Percentiles rank a stretch among this genome's conserved stretches.
phyloP scores from a whole-genome alignment of 2,329 filamentous ascomycete genomes.

The Fusarium sulawesiense region DNA sequence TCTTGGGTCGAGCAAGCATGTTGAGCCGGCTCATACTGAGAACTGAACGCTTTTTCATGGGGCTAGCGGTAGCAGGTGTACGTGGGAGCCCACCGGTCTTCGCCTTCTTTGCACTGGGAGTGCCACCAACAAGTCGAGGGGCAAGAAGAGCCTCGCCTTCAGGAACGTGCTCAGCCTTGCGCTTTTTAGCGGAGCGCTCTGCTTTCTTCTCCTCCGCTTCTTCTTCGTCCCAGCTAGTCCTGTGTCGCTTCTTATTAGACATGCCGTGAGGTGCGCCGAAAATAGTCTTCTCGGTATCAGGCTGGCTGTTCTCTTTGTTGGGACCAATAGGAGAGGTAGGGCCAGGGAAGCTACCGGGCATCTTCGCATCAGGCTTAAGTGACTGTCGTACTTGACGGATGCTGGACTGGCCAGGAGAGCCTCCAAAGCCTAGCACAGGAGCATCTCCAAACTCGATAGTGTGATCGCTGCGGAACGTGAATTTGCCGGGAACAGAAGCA shows the following conservation, averaged over 20 bases:
- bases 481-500: constrained; percentile 65
- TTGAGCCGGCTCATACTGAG: constrained; percentile 70
- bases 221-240: constrained; percentile 68
- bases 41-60: constrained; percentile 63
- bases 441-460: constrained; percentile 68
- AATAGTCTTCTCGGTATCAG: constrained; percentile 51
- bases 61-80: constrained; percentile 52
- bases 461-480: constrained; percentile 74
- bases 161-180: constrained; percentile 60
- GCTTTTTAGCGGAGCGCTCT: constrained; percentile 69
- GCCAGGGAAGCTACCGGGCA: constrained; percentile 68
- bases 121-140: constrained; percentile 57
- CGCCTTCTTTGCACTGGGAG: constrained; percentile 54
- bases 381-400: constrained; percentile 70
- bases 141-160: constrained; percentile 66
- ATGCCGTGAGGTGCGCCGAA: constrained; percentile 70
- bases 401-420: constrained; percentile 68
- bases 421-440: constrained; percentile 65
- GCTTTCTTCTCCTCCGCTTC: constrained; percentile 61
- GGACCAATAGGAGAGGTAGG: constrained; percentile 50
- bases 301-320: constrained; percentile 68
- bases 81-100: constrained; percentile 33
- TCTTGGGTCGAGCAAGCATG: constrained; percentile 71
- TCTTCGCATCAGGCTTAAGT: constrained; percentile 55
- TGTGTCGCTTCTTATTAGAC: constrained; percentile 72